Percentiles rank a stretch among this genome's conserved stretches.
Evolutionary conservation across 2,329 filamentous ascomycete species (phyloP).

Genomic region (Purpureocillium takamizusanense): DNA sequence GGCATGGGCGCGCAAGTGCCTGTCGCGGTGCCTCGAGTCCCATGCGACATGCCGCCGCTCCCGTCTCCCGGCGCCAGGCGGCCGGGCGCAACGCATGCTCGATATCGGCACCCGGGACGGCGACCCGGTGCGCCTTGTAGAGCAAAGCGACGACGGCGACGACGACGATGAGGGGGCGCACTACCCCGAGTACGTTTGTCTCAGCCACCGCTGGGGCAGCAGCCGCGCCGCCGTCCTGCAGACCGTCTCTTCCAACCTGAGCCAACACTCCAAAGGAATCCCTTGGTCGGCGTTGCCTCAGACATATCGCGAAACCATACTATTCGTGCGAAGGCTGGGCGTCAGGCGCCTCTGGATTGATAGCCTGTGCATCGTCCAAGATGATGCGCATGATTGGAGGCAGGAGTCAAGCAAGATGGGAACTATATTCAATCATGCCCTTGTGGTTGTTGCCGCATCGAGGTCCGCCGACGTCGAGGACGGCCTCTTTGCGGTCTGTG

Average conservation of each 20-base stretch:
- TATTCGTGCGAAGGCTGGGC: conserved; percentile 6
- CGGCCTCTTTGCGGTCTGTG: conserved; percentile 2
- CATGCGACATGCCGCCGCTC: background rate
- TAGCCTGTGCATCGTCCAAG: conserved; percentile 11
- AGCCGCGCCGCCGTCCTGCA: background rate
- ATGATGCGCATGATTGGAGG: conserved; percentile 4
- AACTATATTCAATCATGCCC: conserved; percentile 6
- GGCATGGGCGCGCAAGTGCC: background rate
- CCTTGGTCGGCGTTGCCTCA: too few species aligned
- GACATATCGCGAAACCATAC: conserved; percentile 5
- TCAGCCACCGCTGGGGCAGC: conserved; percentile 11
- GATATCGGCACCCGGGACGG: background rate
- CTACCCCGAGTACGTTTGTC: conserved; percentile 2
- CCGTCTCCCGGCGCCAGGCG: background rate
- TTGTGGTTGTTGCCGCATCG: conserved; percentile 7
- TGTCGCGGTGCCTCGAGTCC: background rate
- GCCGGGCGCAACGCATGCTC: background rate
- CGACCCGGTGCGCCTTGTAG: background rate
- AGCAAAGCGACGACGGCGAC: too few species aligned
- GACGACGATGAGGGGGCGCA: too few species aligned
- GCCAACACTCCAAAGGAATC: background rate
- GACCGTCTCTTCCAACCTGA: conserved; percentile 1
- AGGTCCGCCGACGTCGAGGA: conserved; percentile 1
- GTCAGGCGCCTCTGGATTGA: conserved; percentile 10
- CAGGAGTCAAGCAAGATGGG: conserved; percentile 8